Evolutionary conservation across 768 basidiomycete species (phyloP).

Genomic region (Nidula microcarpa): DNA sequence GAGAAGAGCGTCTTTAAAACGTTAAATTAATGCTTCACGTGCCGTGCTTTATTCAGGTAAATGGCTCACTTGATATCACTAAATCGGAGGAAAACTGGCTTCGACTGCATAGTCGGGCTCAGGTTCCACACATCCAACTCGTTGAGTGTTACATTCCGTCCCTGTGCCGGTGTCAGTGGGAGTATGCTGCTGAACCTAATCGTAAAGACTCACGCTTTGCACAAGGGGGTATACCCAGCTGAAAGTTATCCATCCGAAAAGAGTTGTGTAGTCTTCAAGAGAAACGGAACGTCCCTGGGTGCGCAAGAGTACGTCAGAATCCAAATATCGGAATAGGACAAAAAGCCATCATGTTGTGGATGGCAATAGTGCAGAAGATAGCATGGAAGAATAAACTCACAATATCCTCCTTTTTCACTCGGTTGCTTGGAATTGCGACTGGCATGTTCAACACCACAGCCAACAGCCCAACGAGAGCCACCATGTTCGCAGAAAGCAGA

Average conservation of each 20-base stretch:
- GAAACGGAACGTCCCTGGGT: constrained; percentile 50
- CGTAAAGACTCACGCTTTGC: constrained; percentile 29
- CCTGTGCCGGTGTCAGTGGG: constrained; percentile 18
- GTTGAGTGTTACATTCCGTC: constrained; percentile 51
- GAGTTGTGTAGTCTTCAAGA: constrained; percentile 73
- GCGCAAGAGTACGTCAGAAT: neutral
- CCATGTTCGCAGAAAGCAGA: constrained; percentile 38
- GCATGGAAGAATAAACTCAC: constrained; percentile 35
- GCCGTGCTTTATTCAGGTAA: neutral
- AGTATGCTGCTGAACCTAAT: neutral
- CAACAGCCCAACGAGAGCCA: constrained; percentile 38
- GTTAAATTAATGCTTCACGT: neutral
- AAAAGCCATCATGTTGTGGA: too few relatives aligned
- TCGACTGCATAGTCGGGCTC: constrained; percentile 65
- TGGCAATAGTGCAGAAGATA: neutral
- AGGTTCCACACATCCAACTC: constrained; percentile 73
- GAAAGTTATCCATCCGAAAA: constrained; percentile 73
- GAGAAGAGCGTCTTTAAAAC: constrained; percentile 27
- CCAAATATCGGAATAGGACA: neutral
- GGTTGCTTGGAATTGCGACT: constrained; percentile 52
- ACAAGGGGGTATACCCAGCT: constrained; percentile 70
- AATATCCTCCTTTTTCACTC: constrained; percentile 53
- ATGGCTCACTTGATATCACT: constrained; percentile 26
- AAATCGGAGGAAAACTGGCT: constrained; percentile 59
- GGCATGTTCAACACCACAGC: constrained; percentile 58